These are phyloP conservation scores for Tetrapisispora pingtungensis DNA, from an alignment of 805 yeast genomes.

Conservation along the genomic window DNA sequence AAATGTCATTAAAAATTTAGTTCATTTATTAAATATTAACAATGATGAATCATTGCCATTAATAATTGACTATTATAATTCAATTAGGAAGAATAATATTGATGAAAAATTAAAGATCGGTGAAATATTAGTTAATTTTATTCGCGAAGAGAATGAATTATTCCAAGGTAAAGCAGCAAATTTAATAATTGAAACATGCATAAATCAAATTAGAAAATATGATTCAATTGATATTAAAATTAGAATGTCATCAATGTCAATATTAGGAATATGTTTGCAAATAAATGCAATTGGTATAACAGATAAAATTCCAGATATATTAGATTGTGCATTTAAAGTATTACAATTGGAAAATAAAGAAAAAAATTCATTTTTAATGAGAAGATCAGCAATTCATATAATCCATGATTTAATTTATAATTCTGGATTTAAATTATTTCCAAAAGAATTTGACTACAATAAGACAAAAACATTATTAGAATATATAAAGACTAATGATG, in stretches of 20 bases:
- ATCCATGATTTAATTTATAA: constrained; percentile 48
- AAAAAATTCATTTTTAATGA: constrained; percentile 35
- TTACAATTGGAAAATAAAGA: constrained; percentile 42
- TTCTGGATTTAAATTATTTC: constrained; percentile 40
- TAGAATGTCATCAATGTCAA: constrained; percentile 79
- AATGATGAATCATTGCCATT: constrained; percentile 30
- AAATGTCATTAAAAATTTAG: constrained; percentile 73
- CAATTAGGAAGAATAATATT: constrained; percentile 29
- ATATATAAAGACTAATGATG: constrained; percentile 39
- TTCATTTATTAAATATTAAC: constrained; percentile 42
- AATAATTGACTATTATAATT: constrained; percentile 33
- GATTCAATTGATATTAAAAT: constrained; percentile 43
- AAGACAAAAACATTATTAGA: constrained; percentile 35
- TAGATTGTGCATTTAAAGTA: constrained; percentile 74
- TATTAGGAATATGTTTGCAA: constrained; percentile 64
- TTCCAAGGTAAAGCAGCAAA: constrained; percentile 38
- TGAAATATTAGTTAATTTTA: constrained; percentile 59
- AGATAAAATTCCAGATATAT: constrained; percentile 40
- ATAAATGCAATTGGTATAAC: constrained; percentile 45
- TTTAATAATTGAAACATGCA: constrained; percentile 34
- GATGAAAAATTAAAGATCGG: constrained; percentile 75
- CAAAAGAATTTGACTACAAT: constrained; percentile 35
- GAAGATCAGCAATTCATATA: constrained; percentile 67
- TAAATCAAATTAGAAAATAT: constrained; percentile 32
- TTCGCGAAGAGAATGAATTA: constrained; percentile 40